Conservation (phyloP, 441 rosid genomes). For the Manihot esculenta region DNA sequence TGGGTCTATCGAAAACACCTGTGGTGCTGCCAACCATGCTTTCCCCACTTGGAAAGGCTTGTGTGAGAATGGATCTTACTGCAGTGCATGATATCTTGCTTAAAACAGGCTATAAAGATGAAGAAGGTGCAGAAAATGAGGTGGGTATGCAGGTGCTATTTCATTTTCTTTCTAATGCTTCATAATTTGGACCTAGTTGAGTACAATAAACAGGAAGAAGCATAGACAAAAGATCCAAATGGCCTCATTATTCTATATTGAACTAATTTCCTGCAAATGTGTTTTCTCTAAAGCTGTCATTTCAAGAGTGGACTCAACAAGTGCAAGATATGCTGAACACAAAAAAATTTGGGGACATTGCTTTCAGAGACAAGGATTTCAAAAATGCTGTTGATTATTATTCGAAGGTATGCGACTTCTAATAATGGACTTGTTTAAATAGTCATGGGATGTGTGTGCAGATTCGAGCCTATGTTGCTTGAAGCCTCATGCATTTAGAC, state of each 20-base stretch:
- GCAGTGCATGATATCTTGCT: conserved; percentile 79
- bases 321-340: conserved; percentile 66
- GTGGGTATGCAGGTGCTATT: conserved; percentile 26
- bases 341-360: conserved; percentile 58
- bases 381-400: conserved; percentile 47
- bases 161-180: conserved; percentile 9
- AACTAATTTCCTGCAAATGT: neutral
- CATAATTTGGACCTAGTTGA: neutral
- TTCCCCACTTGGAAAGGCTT: conserved; percentile 66
- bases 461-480: neutral
- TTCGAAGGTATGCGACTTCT: conserved; percentile 35
- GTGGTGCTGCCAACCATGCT: conserved; percentile 45
- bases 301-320: conserved; percentile 75
- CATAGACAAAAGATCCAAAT: neutral
- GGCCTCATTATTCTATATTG: neutral
- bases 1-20: conserved; percentile 54
- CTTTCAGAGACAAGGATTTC: conserved; percentile 57
- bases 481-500: neutral
- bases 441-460: neutral
- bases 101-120: conserved; percentile 84
- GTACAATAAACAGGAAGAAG: neutral
- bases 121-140: conserved; percentile 94
- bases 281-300: conserved; percentile 40
- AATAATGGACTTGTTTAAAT: neutral
- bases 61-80: conserved; percentile 81